Evolutionary conservation across 2,329 filamentous ascomycete species (phyloP), one percentile per base, ranked within the genome.

Genomic region (Fusarium fracticaudum): DNA sequence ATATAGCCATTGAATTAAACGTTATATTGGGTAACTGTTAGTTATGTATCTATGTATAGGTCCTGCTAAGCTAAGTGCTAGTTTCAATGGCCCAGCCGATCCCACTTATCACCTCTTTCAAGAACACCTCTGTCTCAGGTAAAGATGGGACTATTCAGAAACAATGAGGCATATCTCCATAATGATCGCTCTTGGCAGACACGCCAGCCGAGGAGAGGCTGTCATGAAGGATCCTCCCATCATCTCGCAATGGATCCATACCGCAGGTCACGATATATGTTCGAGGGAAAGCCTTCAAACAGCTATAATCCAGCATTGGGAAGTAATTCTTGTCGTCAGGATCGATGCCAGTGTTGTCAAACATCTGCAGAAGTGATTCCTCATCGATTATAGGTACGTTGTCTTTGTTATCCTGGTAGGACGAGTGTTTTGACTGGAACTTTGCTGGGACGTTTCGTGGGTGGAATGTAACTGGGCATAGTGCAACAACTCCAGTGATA

Each of bases 261-360:
- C 35, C 24, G 10, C 51, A 54, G 0, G 51, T 54, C 11, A 22
- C 35, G n/a, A 29, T 2, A 17, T 54, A 38, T 29, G 51, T 22
- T 11, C 5, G 11, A 38, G 51, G 51, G 24, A 29, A 54, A 3
- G 7, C 5, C 18, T 38, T 29, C 24, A 54, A 5, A 10, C 51
- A 54, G 3, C 10, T n/a, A 29, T 54, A 20, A 7, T 54, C 35
- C 10, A 54, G 35, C 10, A 54, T 1, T 7, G 51, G 35, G 0
- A 54, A 40, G 20, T 54, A 54, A 6, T 12, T 5, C 33, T 38
- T 26, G 10, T 38, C n/a, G 1, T 7, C n/a, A 4, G 14, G 33
- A 2, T 40, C n/a, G 1, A 54, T 40, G 3, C 4, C 51, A 0
- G 51, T 5, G 24, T 29, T 40, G 2, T 18, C 35, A 0, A 54